These are phyloP conservation scores for Aspergillus nanangensis DNA, from an alignment of 495 filamentous ascomycete genomes.

Conservation along the genomic window DNA sequence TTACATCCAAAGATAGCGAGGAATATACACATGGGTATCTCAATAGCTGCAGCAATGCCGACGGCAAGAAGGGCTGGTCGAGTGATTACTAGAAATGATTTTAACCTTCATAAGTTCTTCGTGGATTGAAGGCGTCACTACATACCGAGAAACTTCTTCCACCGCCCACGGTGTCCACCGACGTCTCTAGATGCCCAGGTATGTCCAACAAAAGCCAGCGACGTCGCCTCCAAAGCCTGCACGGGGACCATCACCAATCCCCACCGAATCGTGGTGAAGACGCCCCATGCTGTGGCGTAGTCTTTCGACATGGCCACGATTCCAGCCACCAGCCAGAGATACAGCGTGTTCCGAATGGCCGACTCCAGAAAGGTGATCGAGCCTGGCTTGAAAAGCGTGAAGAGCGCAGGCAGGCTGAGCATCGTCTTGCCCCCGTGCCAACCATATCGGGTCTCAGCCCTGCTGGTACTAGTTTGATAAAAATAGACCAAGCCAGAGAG, in stretches of 20 bases:
- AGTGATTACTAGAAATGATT: constrained; percentile 31
- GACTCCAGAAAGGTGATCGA: constrained; percentile 59
- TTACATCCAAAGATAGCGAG: constrained; percentile 54
- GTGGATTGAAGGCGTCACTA: background rate
- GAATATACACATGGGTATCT: constrained; percentile 59
- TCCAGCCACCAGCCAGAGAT: constrained; percentile 66
- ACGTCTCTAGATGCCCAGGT: constrained; percentile 47
- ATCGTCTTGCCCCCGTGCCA: background rate
- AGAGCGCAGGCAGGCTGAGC: constrained; percentile 41
- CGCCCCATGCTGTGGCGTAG: constrained; percentile 70
- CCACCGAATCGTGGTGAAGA: constrained; percentile 78
- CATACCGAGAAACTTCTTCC: constrained; percentile 30
- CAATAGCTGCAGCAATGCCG: constrained; percentile 48
- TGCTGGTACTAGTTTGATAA: constrained; percentile 28
- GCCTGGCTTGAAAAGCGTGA: constrained; percentile 50
- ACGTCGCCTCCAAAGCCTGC: constrained; percentile 59
- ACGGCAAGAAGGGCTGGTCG: constrained; percentile 52
- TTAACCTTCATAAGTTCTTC: background rate
- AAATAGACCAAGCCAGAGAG: constrained; percentile 58
- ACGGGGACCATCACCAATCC: constrained; percentile 75
- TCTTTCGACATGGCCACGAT: constrained; percentile 58
- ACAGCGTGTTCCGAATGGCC: constrained; percentile 62
- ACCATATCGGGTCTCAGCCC: background rate
- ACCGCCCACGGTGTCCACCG: constrained; percentile 27
- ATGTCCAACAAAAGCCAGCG: constrained; percentile 64